These are phyloP conservation scores for Diaporthe citrichinensis DNA, from an alignment of 2,329 filamentous ascomycete species.

Conservation along the genomic window DNA sequence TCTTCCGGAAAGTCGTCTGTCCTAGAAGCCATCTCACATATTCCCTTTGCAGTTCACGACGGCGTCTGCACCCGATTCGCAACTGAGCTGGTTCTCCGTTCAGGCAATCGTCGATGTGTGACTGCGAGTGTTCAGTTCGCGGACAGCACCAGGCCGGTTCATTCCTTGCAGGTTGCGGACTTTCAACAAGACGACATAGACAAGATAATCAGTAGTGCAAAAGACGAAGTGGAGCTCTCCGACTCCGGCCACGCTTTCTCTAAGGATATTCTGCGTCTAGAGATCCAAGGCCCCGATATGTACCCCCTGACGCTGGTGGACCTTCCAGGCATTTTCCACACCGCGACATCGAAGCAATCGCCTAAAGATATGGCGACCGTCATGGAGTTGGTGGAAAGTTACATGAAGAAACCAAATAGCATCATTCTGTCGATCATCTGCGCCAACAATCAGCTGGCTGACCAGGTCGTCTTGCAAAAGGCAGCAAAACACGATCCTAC, in stretches of 20 bases:
- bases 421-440: constrained; percentile 69
- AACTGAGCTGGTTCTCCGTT: constrained; percentile 33
- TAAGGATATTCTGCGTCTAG: constrained; percentile 57
- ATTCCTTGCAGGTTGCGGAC: not conserved
- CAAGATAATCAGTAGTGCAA: constrained; percentile 49
- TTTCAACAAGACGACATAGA: not conserved
- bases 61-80: constrained; percentile 32
- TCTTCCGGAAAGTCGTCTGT: constrained; percentile 33
- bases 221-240: constrained; percentile 60
- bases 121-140: not conserved
- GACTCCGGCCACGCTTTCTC: constrained; percentile 51
- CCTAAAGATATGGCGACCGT: constrained; percentile 56
- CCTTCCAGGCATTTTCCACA: constrained; percentile 62
- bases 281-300: constrained; percentile 56
- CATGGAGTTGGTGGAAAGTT: constrained; percentile 59
- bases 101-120: not conserved
- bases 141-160: not conserved
- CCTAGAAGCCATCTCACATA: constrained; percentile 29
- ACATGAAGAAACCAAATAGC: constrained; percentile 65
- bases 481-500: constrained; percentile 46
- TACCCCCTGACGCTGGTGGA: constrained; percentile 69
- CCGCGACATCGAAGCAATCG: constrained; percentile 57
- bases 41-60: constrained; percentile 13
- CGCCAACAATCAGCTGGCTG: constrained; percentile 65
- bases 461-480: constrained; percentile 65